phyloP scores from a whole-genome alignment of 164 flowering plant genomes.

The Piper longum region DNA sequence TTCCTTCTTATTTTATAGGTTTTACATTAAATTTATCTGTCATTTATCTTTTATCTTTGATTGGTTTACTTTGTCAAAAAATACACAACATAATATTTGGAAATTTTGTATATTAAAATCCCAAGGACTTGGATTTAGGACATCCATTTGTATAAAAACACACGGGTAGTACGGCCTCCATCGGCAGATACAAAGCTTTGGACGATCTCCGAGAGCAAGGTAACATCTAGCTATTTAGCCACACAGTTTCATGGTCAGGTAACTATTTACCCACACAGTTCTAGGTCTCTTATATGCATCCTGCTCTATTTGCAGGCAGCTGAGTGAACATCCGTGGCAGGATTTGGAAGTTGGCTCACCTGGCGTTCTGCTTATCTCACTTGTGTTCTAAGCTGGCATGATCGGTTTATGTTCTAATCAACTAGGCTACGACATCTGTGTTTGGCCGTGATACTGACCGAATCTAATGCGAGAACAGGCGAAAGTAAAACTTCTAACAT shows the following conservation, averaged over 20 bases:
- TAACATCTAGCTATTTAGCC: constrained; percentile 9
- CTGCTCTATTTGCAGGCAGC: constrained; percentile 37
- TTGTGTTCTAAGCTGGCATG: constrained; percentile 93
- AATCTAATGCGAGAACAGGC: constrained; percentile 23
- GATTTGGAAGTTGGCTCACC: constrained; percentile 76
- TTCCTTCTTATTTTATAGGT: too few species aligned
- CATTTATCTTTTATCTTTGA: too few species aligned
- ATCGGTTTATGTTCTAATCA: constrained; percentile 87
- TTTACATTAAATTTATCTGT: too few species aligned
- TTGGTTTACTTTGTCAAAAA: too few species aligned
- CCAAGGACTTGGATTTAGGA: constrained; percentile 42
- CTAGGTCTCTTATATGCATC: not conserved
- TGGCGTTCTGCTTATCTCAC: constrained; percentile 96
- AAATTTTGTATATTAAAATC: too few species aligned
- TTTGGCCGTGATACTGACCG: constrained; percentile 96
- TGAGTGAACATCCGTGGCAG: constrained; percentile 69
- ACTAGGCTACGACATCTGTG: constrained; percentile 79
- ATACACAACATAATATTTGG: too few species aligned
- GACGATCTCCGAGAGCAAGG: constrained; percentile 97
- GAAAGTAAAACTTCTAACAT: not conserved
- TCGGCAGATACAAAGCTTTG: constrained; percentile 93
- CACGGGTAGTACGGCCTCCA: constrained; percentile 91
- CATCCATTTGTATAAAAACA: constrained; percentile 78
- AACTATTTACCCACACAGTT: not conserved
- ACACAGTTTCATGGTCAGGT: not conserved